phyloP scores from a whole-genome alignment of 768 basidiomycete species.

The Scleroderma citrinum region DNA sequence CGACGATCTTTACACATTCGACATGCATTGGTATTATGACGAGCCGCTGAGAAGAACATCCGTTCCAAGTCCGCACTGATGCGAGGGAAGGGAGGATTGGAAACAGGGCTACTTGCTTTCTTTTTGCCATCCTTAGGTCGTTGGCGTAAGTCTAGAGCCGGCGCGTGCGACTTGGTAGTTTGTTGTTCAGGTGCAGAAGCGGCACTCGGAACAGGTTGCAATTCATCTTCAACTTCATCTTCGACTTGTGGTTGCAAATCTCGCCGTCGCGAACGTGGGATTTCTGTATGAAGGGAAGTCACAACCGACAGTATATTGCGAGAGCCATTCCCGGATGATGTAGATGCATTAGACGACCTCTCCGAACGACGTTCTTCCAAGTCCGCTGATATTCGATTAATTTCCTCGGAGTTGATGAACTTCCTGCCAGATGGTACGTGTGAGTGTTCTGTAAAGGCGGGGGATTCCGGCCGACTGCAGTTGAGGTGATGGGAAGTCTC shows the following conservation, averaged over 20 bases:
- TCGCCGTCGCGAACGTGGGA: too few species aligned
- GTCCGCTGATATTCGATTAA: conserved; percentile 60
- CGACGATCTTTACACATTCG: conserved; percentile 51
- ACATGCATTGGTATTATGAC: conserved; percentile 68
- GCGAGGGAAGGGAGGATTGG: conserved; percentile 64
- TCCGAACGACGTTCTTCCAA: conserved; percentile 61
- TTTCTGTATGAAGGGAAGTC: too few species aligned
- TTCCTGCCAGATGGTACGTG: conserved; percentile 16
- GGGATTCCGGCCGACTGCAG: background rate
- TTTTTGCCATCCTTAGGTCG: conserved; percentile 1
- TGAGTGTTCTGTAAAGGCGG: conserved; percentile 3
- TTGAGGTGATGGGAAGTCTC: background rate
- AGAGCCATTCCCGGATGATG: conserved; percentile 13
- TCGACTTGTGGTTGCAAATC: background rate
- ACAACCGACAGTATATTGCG: background rate
- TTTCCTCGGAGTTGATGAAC: conserved; percentile 52
- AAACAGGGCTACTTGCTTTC: conserved; percentile 17
- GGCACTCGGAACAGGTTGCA: background rate
- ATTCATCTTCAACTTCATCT: background rate
- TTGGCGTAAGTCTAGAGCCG: background rate
- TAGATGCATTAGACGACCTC: conserved; percentile 25
- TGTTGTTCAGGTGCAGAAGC: background rate
- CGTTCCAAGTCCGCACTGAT: conserved; percentile 78
- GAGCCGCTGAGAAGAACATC: conserved; percentile 75
- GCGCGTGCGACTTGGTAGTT: conserved; percentile 1